Base-by-base conservation (phyloP, 2,329 filamentous ascomycete species). In the Cordyceps fumosorosea region DNA sequence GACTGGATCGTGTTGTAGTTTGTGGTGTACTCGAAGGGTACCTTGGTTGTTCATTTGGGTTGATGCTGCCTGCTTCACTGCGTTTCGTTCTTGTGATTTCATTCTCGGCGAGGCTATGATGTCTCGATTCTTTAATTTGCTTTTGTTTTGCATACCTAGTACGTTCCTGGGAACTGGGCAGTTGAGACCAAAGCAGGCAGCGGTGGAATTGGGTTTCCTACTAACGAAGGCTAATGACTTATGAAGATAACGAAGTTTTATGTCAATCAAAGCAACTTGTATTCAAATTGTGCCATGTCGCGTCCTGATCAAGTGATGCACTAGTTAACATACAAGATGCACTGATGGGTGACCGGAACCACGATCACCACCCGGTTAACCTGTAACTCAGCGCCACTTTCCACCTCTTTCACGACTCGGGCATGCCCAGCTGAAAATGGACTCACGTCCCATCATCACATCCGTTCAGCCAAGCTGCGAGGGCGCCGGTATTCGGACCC, bases 381-480 rank as follows among this genome's bases (percentile, higher is more conserved):
- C 6, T 45, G n/a, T 26, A 32, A 16, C 45, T 7, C 48, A 14
- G 10, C n/a, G 2, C 18, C 29, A 52, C 10, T 18, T 14, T n/a
- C 20, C 29, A 5, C 2, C 18, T 18, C n/a, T 24, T n/a, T 12
- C 40, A 18, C 37, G 37, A 16, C 37, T 11, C 5, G 14, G 11
- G 29, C 29, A 40, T 7, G 3, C 37, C 37, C 3, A 5, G 37
- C 34, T 37, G 34, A 5, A 16, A 12, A 7, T 5, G 29, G 11
- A 40, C 37, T 32, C 18, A 48, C 6, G 26, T n/a, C n/a, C 42
- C 18, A 3, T 55, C 3, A 2, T 80, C 26, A 10, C 57, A 64
- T 1, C 62, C 62, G 26, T 64, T 64, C 5, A 64, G 47, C 58
- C 62, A 64, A 10, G 45, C 58, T 16, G 62, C 57, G 2, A 64